Base-by-base conservation (phyloP, 2,329 filamentous ascomycete species). In the Arthrobotrys pseudoclavata region DNA sequence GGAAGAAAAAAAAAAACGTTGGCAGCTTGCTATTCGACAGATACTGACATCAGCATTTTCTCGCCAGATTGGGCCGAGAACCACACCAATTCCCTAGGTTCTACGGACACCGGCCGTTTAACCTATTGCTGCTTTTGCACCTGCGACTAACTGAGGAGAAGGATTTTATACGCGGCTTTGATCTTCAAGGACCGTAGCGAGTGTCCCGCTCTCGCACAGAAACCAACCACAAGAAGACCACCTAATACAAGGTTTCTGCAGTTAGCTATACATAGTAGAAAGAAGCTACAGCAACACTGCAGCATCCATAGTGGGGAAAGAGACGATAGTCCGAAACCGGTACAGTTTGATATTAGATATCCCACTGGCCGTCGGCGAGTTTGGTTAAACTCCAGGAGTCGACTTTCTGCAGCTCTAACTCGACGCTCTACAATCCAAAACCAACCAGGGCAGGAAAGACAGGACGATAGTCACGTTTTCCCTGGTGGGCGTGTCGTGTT, bases 21-120 rank as follows among this genome's bases (percentile, higher is more conserved):
- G 74, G 74, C 74, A 77, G 55, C 53, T 50, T 71, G 45, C 62
- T 53, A 77, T 77, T 77, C 74, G 74, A 77, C 74, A 53, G 45
- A 60, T 24, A 34, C 67, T 77, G 74, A 77, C 74, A 77, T 77
- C 74, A 77, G 61, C 15, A 31, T 34, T 47, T 47, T 31, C 52
- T 47, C 31, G 9, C 34, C 70, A 63, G 26, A 57, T 55, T 69
- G 50, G 60, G 31, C 31, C 48, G 55, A 66, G 50, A 69, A 52
- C 50, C 60, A 61, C 26, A 22, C 37, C 42, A 47, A 60, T 26
- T 34, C 47, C 64, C 66, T 68, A 45, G 48, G 37, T 53, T 57
- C 40, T 53, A 62, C 70, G 70, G 70, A 67, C 62, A 48, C 31
- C 29, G 42, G 31, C 45, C 57, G 55, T 61, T 40, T 47, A 67